Conservation (phyloP, 768 basidiomycete species). For the Leccinellum albellum region DNA sequence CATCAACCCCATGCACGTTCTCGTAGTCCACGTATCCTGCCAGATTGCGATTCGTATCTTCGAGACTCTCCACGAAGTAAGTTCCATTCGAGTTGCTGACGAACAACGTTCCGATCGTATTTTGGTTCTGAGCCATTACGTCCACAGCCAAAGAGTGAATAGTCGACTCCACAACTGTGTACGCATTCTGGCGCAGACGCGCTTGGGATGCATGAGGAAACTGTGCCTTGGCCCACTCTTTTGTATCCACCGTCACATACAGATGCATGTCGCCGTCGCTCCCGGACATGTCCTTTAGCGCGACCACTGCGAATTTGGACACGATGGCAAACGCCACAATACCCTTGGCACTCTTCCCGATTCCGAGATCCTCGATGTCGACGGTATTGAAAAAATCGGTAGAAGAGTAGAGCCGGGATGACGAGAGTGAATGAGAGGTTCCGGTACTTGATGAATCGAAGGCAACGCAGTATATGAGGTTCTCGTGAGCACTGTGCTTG, state of each 20-base stretch:
- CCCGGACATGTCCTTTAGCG: slow-evolving; percentile 65
- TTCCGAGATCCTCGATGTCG: slow-evolving; percentile 81
- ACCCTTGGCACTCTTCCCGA: slow-evolving; percentile 79
- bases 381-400: slow-evolving; percentile 75
- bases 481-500: slow-evolving; percentile 66
- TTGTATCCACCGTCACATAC: slow-evolving; percentile 82
- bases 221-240: slow-evolving; percentile 80
- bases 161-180: slow-evolving; percentile 93
- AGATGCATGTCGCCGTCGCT: slow-evolving; percentile 72
- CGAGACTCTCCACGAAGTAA: slow-evolving; percentile 86
- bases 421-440: slow-evolving; percentile 42
- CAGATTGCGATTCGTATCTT: slow-evolving; percentile 89
- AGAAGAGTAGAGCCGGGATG: slow-evolving; percentile 75
- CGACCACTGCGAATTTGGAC: slow-evolving; percentile 88
- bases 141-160: slow-evolving; percentile 93
- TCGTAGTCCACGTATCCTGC: slow-evolving; percentile 93
- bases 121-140: slow-evolving; percentile 69
- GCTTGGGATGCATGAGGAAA: slow-evolving; percentile 90
- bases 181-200: slow-evolving; percentile 82
- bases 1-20: slow-evolving; percentile 78
- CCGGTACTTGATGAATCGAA: slow-evolving; percentile 58
- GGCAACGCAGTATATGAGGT: slow-evolving; percentile 88
- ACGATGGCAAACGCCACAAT: slow-evolving; percentile 93
- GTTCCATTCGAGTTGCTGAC: slow-evolving; percentile 96
- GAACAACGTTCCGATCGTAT: slow-evolving; percentile 83